Base-by-base conservation (phyloP, 1,139 yeast genomes). In the Kluyveromyces marxianus region DNA sequence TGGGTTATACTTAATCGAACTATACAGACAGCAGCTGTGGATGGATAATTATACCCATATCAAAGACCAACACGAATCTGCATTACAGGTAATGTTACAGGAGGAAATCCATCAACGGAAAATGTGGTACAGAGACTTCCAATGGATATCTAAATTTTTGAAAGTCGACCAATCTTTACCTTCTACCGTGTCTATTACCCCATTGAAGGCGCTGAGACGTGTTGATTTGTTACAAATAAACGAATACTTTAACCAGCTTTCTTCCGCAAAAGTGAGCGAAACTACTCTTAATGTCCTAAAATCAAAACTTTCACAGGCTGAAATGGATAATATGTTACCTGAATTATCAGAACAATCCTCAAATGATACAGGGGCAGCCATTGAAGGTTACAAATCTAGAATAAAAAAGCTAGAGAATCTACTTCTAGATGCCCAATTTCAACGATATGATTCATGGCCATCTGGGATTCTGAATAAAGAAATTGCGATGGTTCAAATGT, bases 1-100 rank as follows among this genome's bases (percentile, higher is more conserved):
- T 60, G 97, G 97, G 1, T 75, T 85, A 29, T 73, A 81, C 60
- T 60, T 87, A 26, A 75, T 89, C 38, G 96, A 90, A 57, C 72
- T 71, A 42, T 66, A 84, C 46, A 74, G 95, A 44, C 81, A 92
- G 51, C 68, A 69, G 38, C 80, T 79, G 52, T 87, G 95, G 94
- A 68, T 74, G 27, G 73, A 73, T 42, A 76, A 76, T 42, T 64
- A 83, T 37, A 72, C 74, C 47, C 73, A 74, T 1, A 60, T 78
- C 1, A 74, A 75, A 0, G 68, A 69, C 35, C 74, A 72, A 45
- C 70, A 82, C 0, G 75, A 79, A 35, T 89, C 82, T 53, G 79
- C 76, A 47, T 66, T 84, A 47, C 77, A 84, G 6, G 63, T 72
- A 40, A 64, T 83, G 42, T 72, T 77, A 27, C 80, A 78, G 35